phyloP scores from a whole-genome alignment of 441 rosid species.

The Eutrema salsugineum region DNA sequence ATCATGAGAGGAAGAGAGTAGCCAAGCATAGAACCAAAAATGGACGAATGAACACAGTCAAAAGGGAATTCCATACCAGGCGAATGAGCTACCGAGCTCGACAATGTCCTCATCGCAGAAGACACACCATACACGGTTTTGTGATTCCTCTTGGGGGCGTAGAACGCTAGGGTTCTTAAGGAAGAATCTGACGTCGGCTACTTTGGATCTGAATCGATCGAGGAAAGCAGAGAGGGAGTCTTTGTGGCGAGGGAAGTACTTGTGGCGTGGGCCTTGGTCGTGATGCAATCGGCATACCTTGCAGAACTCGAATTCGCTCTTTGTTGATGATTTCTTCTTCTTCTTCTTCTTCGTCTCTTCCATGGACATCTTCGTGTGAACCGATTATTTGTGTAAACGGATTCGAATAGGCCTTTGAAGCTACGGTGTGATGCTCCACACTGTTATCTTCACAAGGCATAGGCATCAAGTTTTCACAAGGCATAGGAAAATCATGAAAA shows the following conservation, averaged over 20 bases:
- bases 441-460: too few species aligned
- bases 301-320: constrained; percentile 60
- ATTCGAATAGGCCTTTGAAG: neutral
- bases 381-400: neutral
- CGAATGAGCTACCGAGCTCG: constrained; percentile 65
- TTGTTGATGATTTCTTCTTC: constrained; percentile 11
- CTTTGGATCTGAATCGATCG: constrained; percentile 57
- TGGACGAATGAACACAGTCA: neutral
- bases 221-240: constrained; percentile 50
- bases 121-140: constrained; percentile 78
- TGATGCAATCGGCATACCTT: constrained; percentile 66
- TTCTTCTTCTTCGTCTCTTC: constrained; percentile 19
- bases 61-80: constrained; percentile 45
- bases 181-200: constrained; percentile 63
- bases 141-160: constrained; percentile 52
- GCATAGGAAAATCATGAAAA: too few species aligned
- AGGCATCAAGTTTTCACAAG: too few species aligned
- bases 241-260: constrained; percentile 74
- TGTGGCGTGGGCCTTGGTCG: constrained; percentile 70
- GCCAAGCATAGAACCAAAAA: neutral
- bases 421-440: too few species aligned
- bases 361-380: constrained; percentile 1
- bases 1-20: neutral
- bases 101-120: constrained; percentile 68
- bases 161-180: constrained; percentile 58